Percentiles rank a stretch among this genome's conserved stretches.
phyloP scores from a whole-genome alignment of 2,329 filamentous ascomycete genomes.

The Proliferodiscus dingleyae region DNA sequence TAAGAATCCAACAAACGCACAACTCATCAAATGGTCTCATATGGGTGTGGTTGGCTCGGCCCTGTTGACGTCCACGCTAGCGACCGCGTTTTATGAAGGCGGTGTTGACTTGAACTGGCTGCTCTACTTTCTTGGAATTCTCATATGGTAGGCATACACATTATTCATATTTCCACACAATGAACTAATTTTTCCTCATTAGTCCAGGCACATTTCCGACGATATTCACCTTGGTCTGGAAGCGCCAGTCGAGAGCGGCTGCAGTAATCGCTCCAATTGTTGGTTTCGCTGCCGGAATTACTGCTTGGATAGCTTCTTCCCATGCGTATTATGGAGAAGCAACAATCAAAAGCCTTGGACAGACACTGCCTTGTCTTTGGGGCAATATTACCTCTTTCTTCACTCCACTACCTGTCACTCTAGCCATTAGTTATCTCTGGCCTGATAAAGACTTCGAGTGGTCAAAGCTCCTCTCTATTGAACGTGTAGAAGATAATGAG shows the following conservation, averaged over 20 bases:
- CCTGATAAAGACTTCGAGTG: conserved; percentile 19
- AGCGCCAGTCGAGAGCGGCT: conserved; percentile 32
- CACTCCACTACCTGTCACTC: conserved; percentile 33
- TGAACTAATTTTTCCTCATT: too few relatives aligned
- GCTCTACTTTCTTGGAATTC: conserved; percentile 45
- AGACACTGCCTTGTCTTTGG: conserved; percentile 46
- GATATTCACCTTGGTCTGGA: conserved; percentile 48
- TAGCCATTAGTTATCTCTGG: conserved; percentile 44
- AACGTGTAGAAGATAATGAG: too few relatives aligned
- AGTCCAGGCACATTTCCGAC: conserved; percentile 48
- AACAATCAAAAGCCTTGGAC: conserved; percentile 42
- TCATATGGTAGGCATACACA: too few relatives aligned
- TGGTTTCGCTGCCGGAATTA: conserved; percentile 39
- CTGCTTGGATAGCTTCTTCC: conserved; percentile 47
- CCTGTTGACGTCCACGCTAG: conserved; percentile 46
- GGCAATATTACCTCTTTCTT: conserved; percentile 45
- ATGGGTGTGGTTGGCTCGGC: conserved; percentile 49
- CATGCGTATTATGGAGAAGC: conserved; percentile 42
- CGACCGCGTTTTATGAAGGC: conserved; percentile 48
- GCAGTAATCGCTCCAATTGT: not conserved
- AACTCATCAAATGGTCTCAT: conserved; percentile 48
- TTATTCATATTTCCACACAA: too few relatives aligned
- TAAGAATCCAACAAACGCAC: conserved; percentile 53
- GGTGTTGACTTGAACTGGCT: conserved; percentile 51
- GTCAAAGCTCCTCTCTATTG: not conserved